These are phyloP conservation scores for Davidsoniella eucalypti DNA, from an alignment of 2,329 filamentous ascomycete genomes.

Conservation along the genomic window DNA sequence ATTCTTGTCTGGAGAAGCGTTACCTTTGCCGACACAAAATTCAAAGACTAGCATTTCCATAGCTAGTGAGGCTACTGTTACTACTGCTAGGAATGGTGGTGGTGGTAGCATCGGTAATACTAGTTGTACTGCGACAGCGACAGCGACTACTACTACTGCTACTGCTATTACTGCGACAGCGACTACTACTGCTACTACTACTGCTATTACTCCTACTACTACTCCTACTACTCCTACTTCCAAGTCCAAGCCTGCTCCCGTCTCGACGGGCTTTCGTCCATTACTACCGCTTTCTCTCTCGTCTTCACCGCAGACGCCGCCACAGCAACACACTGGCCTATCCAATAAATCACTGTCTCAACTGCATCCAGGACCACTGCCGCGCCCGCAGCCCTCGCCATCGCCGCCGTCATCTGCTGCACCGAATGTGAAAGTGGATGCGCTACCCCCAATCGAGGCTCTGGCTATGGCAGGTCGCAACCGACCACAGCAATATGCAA, in stretches of 20 bases:
- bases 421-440: background rate
- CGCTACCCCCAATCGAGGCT: slow-evolving; percentile 2
- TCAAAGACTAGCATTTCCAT: background rate
- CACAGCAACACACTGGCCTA: too few species aligned
- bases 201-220: background rate
- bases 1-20: too few species aligned
- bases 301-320: too few species aligned
- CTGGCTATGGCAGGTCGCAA: slow-evolving; percentile 1
- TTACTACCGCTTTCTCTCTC: background rate
- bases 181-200: background rate
- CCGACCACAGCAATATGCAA: background rate
- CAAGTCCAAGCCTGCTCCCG: too few species aligned
- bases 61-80: background rate
- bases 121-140: background rate
- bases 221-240: background rate
- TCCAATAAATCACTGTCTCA: too few species aligned
- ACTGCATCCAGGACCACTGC: background rate
- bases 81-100: background rate
- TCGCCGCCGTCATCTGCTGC: background rate
- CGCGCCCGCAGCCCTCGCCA: background rate
- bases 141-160: background rate
- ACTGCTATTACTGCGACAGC: background rate
- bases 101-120: background rate
- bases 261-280: too few species aligned
- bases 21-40: too few species aligned